Evolutionary conservation across 2,329 filamentous ascomycete genomes (phyloP).

Genomic region (Xylariaceae sp.): DNA sequence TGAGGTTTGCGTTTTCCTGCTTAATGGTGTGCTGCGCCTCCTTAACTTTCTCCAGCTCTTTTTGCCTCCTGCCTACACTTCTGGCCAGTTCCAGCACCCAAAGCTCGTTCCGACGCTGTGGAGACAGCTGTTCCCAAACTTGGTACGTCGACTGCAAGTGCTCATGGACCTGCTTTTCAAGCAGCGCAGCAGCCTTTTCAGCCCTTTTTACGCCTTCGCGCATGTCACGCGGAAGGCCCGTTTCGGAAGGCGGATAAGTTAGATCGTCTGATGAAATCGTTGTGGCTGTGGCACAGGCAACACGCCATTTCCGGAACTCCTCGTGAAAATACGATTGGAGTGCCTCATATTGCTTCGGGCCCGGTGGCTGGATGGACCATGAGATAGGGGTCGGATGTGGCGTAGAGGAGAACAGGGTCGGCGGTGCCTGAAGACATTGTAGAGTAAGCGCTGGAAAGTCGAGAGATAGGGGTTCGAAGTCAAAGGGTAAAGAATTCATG

Average conservation of each 20-base stretch:
- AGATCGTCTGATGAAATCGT: slow-evolving; percentile 50
- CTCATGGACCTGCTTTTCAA: slow-evolving; percentile 66
- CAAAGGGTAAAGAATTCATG: slow-evolving; percentile 56
- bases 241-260: slow-evolving; percentile 43
- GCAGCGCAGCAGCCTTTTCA: slow-evolving; percentile 50
- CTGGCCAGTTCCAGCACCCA: slow-evolving; percentile 60
- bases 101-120: slow-evolving; percentile 53
- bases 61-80: slow-evolving; percentile 54
- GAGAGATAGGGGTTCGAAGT: slow-evolving; percentile 80
- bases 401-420: slow-evolving; percentile 75
- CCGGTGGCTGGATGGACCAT: slow-evolving; percentile 76
- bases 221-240: slow-evolving; percentile 40
- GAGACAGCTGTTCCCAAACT: slow-evolving; percentile 66
- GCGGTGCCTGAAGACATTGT: slow-evolving; percentile 69
- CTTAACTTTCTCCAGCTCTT: slow-evolving; percentile 50
- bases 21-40: slow-evolving; percentile 47
- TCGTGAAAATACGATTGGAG: slow-evolving; percentile 63
- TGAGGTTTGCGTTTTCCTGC: slow-evolving; percentile 56
- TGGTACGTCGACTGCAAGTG: slow-evolving; percentile 75
- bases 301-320: slow-evolving; percentile 63
- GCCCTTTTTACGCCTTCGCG: slow-evolving; percentile 46
- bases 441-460: slow-evolving; percentile 83
- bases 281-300: slow-evolving; percentile 48
- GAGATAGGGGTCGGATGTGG: slow-evolving; percentile 74
- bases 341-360: slow-evolving; percentile 67